A percentile compares a stretch with the other conserved stretches of the same genome.
phyloP scores from a whole-genome alignment of 208 protist species.

The Acanthamoeba castellanii region DNA sequence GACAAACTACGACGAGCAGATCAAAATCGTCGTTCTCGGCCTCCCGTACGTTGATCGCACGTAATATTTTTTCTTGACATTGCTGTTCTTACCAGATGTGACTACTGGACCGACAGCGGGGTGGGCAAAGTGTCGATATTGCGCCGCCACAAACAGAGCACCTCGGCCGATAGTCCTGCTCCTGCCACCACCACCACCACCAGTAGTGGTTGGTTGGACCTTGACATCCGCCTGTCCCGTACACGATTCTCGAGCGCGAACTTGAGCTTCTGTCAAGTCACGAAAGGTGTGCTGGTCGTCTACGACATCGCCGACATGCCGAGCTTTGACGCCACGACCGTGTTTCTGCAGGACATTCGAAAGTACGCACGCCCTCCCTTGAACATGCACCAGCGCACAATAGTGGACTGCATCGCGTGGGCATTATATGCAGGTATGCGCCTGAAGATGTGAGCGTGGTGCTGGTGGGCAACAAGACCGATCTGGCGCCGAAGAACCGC shows the following conservation, averaged over 20 bases:
- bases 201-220: slow-evolving; percentile 15
- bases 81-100: no score
- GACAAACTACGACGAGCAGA: no score
- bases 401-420: no score
- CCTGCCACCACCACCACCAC: neutral
- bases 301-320: slow-evolving; percentile 69
- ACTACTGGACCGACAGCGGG: neutral
- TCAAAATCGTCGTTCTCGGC: neutral
- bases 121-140: neutral
- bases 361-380: no score
- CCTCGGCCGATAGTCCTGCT: neutral
- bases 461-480: no score
- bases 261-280: slow-evolving; percentile 84
- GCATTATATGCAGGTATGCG: no score
- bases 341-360: no score
- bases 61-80: no score
- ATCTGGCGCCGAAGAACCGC: no score
- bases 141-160: neutral
- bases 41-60: neutral
- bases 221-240: slow-evolving; percentile 80
- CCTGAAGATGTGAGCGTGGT: no score
- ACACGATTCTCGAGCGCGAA: slow-evolving; percentile 88
- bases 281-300: slow-evolving; percentile 84
- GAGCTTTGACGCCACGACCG: neutral
- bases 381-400: no score